phyloP scores from a whole-genome alignment of 805 yeast species.

The Scheffersomyces lignosus region DNA sequence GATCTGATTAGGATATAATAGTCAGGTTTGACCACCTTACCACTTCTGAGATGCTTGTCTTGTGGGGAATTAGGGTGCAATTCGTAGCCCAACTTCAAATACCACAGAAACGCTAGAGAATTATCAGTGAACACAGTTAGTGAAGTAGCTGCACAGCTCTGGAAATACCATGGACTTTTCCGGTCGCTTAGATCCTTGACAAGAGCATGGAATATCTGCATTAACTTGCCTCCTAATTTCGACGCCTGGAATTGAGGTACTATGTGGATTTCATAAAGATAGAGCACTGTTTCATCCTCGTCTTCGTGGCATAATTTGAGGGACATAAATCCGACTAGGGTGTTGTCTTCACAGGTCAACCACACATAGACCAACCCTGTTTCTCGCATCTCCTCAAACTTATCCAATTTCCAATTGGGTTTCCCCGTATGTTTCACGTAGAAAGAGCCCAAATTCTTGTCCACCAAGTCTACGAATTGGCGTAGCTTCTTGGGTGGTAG shows the following conservation, averaged over 20 bases:
- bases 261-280: constrained; percentile 60
- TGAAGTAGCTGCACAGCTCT: constrained; percentile 27
- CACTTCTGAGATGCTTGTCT: constrained; percentile 41
- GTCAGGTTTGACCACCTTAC: constrained; percentile 42
- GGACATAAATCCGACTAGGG: constrained; percentile 47
- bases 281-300: constrained; percentile 37
- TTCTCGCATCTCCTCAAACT: constrained; percentile 47
- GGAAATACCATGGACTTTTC: not conserved
- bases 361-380: constrained; percentile 46
- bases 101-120: constrained; percentile 43
- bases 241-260: constrained; percentile 29
- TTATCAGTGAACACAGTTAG: constrained; percentile 56
- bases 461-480: constrained; percentile 23
- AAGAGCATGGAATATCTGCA: constrained; percentile 34
- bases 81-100: constrained; percentile 38
- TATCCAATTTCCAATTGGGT: constrained; percentile 41
- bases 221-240: constrained; percentile 40
- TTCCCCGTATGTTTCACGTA: constrained; percentile 31
- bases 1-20: constrained; percentile 32
- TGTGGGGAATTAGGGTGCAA: constrained; percentile 43
- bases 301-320: constrained; percentile 44
- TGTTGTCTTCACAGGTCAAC: constrained; percentile 6
- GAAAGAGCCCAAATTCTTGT: constrained; percentile 24
- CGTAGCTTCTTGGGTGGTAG: not conserved
- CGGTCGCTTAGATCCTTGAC: constrained; percentile 14